phyloP scores from a whole-genome alignment of 73 alveolate genomes.

The Paraurostyla sp. region DNA sequence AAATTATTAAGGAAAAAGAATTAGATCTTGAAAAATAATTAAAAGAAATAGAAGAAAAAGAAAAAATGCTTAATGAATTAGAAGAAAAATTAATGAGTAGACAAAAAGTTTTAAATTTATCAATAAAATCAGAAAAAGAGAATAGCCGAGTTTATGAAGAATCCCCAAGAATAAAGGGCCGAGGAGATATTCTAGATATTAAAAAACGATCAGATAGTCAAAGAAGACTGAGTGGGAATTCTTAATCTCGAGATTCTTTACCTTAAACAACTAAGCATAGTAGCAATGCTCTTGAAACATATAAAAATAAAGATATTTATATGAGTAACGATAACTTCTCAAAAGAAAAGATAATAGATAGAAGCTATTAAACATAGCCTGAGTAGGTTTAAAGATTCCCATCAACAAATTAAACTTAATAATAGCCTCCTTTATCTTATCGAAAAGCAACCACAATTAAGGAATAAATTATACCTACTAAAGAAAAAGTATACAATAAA shows the following conservation, averaged over 20 bases:
- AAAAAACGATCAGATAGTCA: not conserved
- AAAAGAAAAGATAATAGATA: not conserved
- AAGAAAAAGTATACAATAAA: not conserved
- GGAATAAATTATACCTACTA: not conserved
- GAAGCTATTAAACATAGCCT: not conserved
- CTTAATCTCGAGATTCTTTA: conserved; percentile 15
- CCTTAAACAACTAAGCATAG: not conserved
- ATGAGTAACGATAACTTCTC: conserved; percentile 25
- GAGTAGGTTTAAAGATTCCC: not conserved
- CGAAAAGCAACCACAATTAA: not conserved
- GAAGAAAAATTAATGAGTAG: conserved; percentile 84
- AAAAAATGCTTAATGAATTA: conserved; percentile 68
- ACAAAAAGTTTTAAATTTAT: not conserved
- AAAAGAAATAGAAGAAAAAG: conserved; percentile 76
- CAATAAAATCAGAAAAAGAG: not conserved
- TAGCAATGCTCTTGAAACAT: not conserved
- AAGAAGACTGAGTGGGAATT: not conserved
- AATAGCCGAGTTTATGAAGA: not conserved
- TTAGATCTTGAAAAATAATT: conserved; percentile 62
- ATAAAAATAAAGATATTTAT: not conserved
- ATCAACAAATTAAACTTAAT: not conserved
- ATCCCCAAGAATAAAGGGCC: conserved; percentile 34
- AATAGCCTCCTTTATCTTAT: not conserved
- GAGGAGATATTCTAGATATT: not conserved
- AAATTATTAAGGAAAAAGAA: conserved; percentile 75